These are phyloP conservation scores for Oxytropis ochrocephala DNA, from an alignment of 306 rosid species.

Conservation along the genomic window DNA sequence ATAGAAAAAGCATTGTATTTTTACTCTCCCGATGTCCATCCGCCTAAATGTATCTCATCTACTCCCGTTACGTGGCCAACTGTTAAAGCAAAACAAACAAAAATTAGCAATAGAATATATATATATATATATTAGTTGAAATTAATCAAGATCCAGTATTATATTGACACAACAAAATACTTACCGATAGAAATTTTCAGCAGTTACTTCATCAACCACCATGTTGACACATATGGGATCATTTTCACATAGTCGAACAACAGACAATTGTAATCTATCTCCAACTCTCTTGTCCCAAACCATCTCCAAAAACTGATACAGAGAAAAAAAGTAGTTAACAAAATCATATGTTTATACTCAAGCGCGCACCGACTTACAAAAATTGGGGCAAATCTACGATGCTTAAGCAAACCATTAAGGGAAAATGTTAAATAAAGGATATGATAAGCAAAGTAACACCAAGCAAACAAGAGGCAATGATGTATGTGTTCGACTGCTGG, in stretches of 20 bases:
- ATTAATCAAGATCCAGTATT: background rate
- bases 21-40: no score
- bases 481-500: no score
- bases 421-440: no score
- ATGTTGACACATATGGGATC: background rate
- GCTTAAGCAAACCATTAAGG: background rate
- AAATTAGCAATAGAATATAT: background rate
- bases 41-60: background rate
- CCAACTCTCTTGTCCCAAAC: background rate
- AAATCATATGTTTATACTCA: background rate
- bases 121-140: background rate
- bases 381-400: no score
- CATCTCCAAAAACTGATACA: background rate
- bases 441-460: no score
- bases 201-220: background rate
- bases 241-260: background rate
- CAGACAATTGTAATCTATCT: background rate
- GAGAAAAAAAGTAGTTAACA: background rate
- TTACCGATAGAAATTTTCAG: background rate
- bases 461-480: no score
- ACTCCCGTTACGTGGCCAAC: background rate
- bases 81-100: background rate
- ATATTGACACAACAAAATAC: background rate
- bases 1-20: no score
- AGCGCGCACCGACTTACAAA: background rate